These are phyloP conservation scores for Xylaria scruposa DNA, from an alignment of 495 filamentous ascomycete genomes.

Conservation along the genomic window DNA sequence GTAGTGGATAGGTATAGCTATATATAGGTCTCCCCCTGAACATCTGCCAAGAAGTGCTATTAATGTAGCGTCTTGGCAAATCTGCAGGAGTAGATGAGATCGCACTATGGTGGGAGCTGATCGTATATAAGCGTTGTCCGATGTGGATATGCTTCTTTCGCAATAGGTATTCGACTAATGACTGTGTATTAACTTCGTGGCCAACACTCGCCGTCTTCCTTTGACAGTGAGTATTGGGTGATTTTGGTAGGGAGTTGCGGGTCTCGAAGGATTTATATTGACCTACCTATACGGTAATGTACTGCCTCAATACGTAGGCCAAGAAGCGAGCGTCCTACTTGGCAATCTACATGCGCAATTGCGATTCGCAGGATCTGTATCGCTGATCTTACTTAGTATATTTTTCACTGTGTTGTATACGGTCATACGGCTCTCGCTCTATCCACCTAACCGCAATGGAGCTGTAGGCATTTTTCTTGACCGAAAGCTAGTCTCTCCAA, in stretches of 20 bases:
- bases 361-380: background rate
- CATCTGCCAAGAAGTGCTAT: background rate
- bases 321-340: background rate
- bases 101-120: background rate
- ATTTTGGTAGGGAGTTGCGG: background rate
- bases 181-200: background rate
- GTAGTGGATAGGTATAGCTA: background rate
- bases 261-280: background rate
- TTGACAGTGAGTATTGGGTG: background rate
- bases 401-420: background rate
- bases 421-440: background rate
- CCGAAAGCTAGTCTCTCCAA: background rate
- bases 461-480: background rate
- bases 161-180: background rate
- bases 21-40: slow-evolving; percentile 6
- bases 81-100: background rate
- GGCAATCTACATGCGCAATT: background rate
- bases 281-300: background rate
- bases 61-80: background rate
- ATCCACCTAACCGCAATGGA: background rate
- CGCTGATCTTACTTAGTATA: background rate
- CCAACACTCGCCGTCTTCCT: background rate
- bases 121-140: background rate
- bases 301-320: background rate
- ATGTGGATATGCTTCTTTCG: background rate